A percentile compares a stretch with the other conserved stretches of the same genome.
Conservation (phyloP, 441 rosid genomes). For the Monsonia emarginata region DNA sequence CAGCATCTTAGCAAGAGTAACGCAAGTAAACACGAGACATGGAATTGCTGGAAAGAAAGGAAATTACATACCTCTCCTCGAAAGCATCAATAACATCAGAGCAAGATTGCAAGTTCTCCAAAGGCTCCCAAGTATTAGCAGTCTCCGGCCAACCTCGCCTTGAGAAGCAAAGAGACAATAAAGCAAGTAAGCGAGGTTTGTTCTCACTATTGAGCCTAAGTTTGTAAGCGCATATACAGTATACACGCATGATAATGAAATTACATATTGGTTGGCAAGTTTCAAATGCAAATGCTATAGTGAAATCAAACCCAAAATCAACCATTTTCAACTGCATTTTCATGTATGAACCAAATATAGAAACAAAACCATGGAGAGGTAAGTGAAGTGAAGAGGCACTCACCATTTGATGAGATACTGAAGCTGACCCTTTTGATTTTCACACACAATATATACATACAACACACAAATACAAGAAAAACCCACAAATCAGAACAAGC, state of each 20-base stretch:
- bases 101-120: conserved; percentile 81
- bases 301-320: background rate
- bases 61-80: conserved; percentile 60
- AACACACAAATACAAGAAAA: background rate
- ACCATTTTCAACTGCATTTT: background rate
- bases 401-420: conserved; percentile 98
- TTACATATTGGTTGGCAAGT: background rate
- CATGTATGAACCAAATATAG: background rate
- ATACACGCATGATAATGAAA: background rate
- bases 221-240: background rate
- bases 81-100: conserved; percentile 86
- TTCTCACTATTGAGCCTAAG: background rate
- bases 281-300: background rate
- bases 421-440: conserved; percentile 55
- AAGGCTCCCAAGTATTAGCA: conserved; percentile 96
- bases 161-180: conserved; percentile 16
- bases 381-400: conserved; percentile 17
- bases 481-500: background rate
- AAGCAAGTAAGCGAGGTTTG: background rate
- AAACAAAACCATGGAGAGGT: background rate
- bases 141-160: conserved; percentile 99
- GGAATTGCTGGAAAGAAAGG: background rate
- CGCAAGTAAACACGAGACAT: background rate
- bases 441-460: conserved; percentile 17
- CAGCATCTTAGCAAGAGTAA: background rate